These are phyloP conservation scores for Poronia punctata DNA, from an alignment of 495 filamentous ascomycete genomes.

Conservation along the genomic window DNA sequence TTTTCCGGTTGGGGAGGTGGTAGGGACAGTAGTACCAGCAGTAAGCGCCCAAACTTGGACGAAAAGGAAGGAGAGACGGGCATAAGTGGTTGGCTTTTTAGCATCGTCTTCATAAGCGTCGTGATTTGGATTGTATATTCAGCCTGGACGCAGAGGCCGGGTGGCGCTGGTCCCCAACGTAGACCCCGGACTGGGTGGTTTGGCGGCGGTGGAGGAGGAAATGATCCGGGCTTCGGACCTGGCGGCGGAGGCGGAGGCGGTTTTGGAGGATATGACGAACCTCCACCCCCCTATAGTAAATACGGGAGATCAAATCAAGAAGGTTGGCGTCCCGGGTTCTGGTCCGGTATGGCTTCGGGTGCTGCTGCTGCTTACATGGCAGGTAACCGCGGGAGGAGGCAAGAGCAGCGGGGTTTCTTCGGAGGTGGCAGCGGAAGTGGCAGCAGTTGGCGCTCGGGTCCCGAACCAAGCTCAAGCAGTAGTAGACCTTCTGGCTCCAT, in stretches of 20 bases:
- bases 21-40: conserved; percentile 1
- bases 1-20: conserved; percentile 12
- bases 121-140: conserved; percentile 45
- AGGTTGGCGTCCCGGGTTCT: conserved; percentile 82
- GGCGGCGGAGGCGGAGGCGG: conserved; percentile 45
- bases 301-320: conserved; percentile 24
- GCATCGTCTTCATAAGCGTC: conserved; percentile 34
- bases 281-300: conserved; percentile 51
- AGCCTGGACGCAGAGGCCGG: conserved; percentile 23
- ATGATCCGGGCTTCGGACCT: conserved; percentile 30
- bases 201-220: conserved; percentile 25
- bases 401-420: conserved; percentile 22
- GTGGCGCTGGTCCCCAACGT: conserved; percentile 5
- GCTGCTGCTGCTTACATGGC: conserved; percentile 64
- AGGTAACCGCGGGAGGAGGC: conserved; percentile 43
- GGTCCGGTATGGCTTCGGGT: conserved; percentile 68
- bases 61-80: neutral
- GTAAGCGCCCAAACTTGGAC: neutral
- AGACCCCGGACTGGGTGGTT: conserved; percentile 14
- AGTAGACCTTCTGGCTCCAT: conserved; percentile 35
- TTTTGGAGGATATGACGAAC: conserved; percentile 46
- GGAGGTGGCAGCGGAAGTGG: conserved; percentile 43
- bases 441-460: conserved; percentile 37
- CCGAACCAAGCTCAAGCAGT: conserved; percentile 27
- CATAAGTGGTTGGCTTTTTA: conserved; percentile 12